Evolutionary conservation across 345 rosid genomes (phyloP).

Genomic region (Arabidopsis suecica): DNA sequence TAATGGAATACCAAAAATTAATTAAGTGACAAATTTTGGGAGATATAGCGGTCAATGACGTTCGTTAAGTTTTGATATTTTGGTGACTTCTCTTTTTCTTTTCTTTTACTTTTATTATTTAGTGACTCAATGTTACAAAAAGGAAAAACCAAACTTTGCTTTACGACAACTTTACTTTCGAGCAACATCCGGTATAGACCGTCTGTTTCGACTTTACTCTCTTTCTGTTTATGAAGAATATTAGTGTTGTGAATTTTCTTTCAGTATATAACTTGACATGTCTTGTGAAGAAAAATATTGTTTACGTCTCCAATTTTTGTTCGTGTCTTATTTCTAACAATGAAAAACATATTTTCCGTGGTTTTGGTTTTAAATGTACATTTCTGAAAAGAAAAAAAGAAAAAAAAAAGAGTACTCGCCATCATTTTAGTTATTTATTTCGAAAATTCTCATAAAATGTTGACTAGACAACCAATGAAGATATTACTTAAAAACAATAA

Average conservation of each 20-base stretch:
- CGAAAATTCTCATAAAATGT: background rate
- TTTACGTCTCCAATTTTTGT: background rate
- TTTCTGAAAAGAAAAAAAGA: background rate
- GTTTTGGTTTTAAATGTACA: background rate
- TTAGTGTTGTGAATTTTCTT: background rate
- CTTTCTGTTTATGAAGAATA: background rate
- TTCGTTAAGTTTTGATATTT: background rate
- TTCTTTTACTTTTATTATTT: too few relatives aligned
- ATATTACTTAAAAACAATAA: background rate
- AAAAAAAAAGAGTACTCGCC: background rate
- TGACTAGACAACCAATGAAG: background rate
- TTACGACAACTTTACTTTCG: constrained; percentile 19
- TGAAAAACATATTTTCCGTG: background rate
- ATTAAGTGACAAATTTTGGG: background rate
- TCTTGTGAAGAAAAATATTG: background rate
- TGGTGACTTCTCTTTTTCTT: background rate
- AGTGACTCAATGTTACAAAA: background rate
- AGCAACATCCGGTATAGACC: constrained; percentile 20
- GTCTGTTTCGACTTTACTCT: background rate
- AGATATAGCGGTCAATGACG: background rate
- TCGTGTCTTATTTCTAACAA: background rate
- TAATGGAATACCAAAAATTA: background rate
- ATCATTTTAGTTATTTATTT: background rate
- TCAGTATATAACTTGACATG: background rate
- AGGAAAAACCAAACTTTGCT: constrained; percentile 4